Conservation (phyloP, 2,329 filamentous ascomycete species). For the Metarhizium album region DNA sequence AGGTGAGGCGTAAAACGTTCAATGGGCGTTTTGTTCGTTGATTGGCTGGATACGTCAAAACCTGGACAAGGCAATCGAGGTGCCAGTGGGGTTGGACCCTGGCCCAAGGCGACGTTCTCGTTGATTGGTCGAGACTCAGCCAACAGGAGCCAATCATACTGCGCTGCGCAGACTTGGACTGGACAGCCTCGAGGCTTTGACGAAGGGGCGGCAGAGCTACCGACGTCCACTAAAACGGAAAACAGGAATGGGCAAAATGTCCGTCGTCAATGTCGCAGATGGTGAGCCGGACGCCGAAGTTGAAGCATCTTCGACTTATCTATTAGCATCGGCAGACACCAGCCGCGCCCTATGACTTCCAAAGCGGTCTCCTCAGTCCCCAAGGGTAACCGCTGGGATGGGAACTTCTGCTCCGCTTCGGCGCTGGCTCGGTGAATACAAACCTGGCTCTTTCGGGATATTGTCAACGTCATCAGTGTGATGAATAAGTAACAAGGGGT, state of each 20-base stretch:
- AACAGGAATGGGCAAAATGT: constrained; percentile 4
- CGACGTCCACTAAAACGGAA: neutral
- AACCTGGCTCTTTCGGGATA: too few relatives aligned
- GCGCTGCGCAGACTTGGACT: neutral
- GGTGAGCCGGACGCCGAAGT: neutral
- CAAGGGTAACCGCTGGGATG: neutral
- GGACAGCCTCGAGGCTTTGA: neutral
- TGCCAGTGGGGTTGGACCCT: constrained; percentile 12
- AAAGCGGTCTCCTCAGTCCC: neutral
- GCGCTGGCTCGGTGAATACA: constrained; percentile 3
- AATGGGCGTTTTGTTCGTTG: constrained; percentile 16
- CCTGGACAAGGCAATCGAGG: constrained; percentile 11
- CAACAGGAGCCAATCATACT: constrained; percentile 7
- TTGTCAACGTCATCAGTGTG: too few relatives aligned
- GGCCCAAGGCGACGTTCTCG: neutral
- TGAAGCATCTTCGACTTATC: too few relatives aligned
- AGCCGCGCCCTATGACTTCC: neutral
- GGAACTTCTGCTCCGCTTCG: constrained; percentile 5
- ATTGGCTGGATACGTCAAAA: constrained; percentile 16
- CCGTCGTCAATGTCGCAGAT: neutral
- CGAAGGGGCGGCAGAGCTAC: too few relatives aligned
- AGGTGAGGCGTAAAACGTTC: constrained; percentile 1
- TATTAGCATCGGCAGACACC: neutral
- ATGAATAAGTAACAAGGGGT: too few relatives aligned
- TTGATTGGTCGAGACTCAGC: constrained; percentile 12